These are phyloP conservation scores for Arctium minus DNA, from an alignment of 129 eudicot genomes.

Conservation along the genomic window DNA sequence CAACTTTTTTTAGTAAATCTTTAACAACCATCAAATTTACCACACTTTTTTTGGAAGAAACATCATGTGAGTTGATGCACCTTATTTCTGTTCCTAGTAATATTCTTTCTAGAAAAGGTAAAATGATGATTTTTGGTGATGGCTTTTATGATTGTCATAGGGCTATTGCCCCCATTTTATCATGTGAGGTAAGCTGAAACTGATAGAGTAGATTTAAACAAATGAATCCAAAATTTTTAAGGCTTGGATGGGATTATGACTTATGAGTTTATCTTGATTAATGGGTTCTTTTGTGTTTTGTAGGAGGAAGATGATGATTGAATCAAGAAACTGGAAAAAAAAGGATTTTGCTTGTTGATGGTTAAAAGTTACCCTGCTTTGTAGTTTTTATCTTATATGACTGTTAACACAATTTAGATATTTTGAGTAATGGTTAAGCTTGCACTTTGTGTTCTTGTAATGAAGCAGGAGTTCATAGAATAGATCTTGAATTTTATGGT, in stretches of 20 bases:
- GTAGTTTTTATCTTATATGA: constrained; percentile 12
- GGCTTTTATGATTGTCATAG: not conserved
- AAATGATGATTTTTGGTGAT: not conserved
- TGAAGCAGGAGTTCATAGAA: constrained; percentile 3
- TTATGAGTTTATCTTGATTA: constrained; percentile 6
- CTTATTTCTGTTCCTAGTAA: too few species aligned
- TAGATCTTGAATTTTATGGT: not conserved
- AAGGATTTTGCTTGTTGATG: not conserved
- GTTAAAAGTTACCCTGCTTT: constrained; percentile 19
- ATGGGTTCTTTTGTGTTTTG: constrained; percentile 14
- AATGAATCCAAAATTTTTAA: not conserved
- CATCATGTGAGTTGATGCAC: not conserved
- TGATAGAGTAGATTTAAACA: not conserved
- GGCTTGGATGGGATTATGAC: not conserved
- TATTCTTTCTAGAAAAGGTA: not conserved
- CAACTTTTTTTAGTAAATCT: not conserved
- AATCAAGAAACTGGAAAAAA: not conserved
- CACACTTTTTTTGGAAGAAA: not conserved
- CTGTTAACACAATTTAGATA: constrained; percentile 2
- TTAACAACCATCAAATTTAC: not conserved
- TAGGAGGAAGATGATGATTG: constrained; percentile 40
- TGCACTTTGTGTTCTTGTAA: constrained; percentile 4
- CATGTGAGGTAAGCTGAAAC: not conserved
- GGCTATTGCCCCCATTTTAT: not conserved
- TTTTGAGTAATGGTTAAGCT: constrained; percentile 5